Percentiles rank a stretch among this genome's conserved stretches.
Conservation (phyloP, 345 rosid genomes). For the Ailanthus altissimus region DNA sequence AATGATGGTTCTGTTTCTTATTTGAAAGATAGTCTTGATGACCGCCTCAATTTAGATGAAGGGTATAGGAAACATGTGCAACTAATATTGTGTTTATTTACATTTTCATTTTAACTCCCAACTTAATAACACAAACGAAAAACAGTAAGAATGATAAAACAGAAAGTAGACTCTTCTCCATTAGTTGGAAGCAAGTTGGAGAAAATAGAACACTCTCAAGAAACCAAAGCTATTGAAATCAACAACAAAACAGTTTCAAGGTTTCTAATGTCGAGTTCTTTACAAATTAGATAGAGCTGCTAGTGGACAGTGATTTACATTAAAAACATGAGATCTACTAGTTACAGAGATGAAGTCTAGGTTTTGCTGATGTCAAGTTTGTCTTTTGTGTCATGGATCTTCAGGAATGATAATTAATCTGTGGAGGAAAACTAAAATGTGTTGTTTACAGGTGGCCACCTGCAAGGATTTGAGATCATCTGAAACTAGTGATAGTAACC, state of each 20-base stretch:
- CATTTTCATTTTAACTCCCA: not conserved
- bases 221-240: not conserved
- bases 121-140: not conserved
- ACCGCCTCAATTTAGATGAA: not conserved
- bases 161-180: not conserved
- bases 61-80: not conserved
- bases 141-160: not conserved
- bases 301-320: not conserved
- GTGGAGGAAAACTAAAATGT: not conserved
- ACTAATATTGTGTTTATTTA: not conserved
- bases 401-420: not conserved
- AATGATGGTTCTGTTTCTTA: not conserved
- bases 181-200: not conserved
- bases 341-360: not conserved
- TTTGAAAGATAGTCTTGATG: too few relatives aligned
- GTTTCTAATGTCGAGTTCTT: not conserved
- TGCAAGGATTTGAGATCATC: slow-evolving; percentile 33
- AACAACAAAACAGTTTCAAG: not conserved
- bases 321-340: not conserved
- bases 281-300: not conserved
- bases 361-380: not conserved
- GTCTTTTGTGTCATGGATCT: not conserved
- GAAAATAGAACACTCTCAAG: not conserved
- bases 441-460: slow-evolving; percentile 27
- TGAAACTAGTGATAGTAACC: slow-evolving; percentile 22